These are phyloP conservation scores for Pyrus betulifolia DNA, from an alignment of 306 rosid species.

Conservation along the genomic window DNA sequence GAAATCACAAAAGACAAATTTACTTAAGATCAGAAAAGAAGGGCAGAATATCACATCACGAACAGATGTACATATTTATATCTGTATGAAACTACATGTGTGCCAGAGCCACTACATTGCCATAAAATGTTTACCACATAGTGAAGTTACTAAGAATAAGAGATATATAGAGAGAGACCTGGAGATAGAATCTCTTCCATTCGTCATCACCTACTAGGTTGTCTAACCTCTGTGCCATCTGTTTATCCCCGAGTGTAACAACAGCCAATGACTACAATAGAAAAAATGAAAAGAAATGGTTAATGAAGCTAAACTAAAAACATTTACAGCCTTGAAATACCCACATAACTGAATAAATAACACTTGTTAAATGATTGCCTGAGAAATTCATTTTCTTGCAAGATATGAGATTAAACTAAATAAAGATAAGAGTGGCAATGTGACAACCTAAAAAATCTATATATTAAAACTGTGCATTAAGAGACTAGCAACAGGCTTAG, in stretches of 20 bases:
- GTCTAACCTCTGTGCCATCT: slow-evolving; percentile 93
- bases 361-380: not conserved
- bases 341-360: not conserved
- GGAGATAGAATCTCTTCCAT: slow-evolving; percentile 86
- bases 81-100: not conserved
- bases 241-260: slow-evolving; percentile 86
- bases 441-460: not conserved
- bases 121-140: not conserved
- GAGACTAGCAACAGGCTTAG: not conserved
- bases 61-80: not conserved
- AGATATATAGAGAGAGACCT: slow-evolving; percentile 35
- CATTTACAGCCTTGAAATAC: not conserved
- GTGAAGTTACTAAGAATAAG: slow-evolving; percentile 8
- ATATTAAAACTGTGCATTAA: not conserved
- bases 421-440: not conserved
- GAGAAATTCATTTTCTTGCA: not conserved
- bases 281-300: not conserved
- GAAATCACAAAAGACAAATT: not conserved
- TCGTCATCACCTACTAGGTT: slow-evolving; percentile 78
- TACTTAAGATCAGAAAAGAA: not conserved
- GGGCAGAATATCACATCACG: not conserved
- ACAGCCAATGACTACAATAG: slow-evolving; percentile 75
- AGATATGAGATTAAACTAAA: not conserved
- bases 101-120: not conserved
- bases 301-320: slow-evolving; percentile 9